Evolutionary conservation across 148 eudicot species (phyloP).

Genomic region (Cornus kousa): DNA sequence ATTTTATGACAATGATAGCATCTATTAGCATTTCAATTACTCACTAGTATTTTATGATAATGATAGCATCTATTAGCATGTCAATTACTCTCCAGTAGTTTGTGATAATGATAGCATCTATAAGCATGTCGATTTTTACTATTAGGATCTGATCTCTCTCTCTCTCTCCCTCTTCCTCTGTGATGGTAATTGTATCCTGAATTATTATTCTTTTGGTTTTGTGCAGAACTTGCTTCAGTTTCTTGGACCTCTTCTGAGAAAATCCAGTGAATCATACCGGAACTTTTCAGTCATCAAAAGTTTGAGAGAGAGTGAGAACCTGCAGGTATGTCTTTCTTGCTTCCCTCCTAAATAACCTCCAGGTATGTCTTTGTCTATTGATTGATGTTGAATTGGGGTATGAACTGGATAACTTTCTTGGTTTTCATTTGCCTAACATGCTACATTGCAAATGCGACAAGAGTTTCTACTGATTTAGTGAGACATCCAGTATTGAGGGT

Average conservation of each 20-base stretch:
- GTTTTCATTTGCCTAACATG: neutral
- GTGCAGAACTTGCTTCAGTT: conserved; percentile 85
- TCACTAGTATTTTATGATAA: no score
- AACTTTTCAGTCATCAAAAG: conserved; percentile 86
- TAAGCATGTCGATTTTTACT: no score
- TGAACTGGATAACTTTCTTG: neutral
- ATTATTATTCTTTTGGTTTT: conserved; percentile 13
- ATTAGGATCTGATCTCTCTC: no score
- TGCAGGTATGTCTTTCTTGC: conserved; percentile 58
- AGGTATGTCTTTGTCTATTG: conserved; percentile 45
- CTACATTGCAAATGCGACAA: neutral
- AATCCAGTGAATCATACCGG: conserved; percentile 87
- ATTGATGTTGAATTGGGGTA: neutral
- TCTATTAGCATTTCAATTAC: neutral
- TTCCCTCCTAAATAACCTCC: conserved; percentile 40
- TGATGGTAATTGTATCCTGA: neutral
- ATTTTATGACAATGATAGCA: no score
- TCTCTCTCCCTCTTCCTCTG: neutral
- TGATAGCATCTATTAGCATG: neutral
- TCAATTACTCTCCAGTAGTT: neutral
- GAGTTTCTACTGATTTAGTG: neutral
- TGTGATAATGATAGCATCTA: no score
- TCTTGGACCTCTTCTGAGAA: conserved; percentile 89
- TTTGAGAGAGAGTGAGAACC: conserved; percentile 88
- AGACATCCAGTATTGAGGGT: neutral